Conservation (phyloP, 2,329 filamentous ascomycete species). For the Hypoxylon sp. region DNA sequence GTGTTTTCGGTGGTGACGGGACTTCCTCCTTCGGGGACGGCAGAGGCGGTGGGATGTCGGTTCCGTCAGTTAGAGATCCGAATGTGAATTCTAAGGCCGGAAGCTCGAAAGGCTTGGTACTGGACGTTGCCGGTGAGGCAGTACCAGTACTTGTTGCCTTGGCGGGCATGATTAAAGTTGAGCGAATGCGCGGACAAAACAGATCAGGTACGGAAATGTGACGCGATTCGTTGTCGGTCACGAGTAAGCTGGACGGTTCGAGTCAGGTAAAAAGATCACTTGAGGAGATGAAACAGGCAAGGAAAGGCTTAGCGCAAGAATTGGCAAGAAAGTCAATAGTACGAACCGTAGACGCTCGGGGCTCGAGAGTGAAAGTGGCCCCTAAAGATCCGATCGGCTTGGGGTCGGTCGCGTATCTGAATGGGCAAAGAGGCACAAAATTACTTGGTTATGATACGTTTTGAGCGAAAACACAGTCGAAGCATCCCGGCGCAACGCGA, state of each 20-base stretch:
- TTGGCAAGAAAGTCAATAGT: conserved; percentile 34
- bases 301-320: conserved; percentile 34
- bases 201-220: conserved; percentile 26
- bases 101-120: conserved; percentile 66
- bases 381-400: conserved; percentile 37
- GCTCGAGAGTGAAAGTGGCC: conserved; percentile 35
- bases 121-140: conserved; percentile 39
- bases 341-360: conserved; percentile 42
- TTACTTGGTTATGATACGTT: conserved; percentile 28
- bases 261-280: conserved; percentile 39
- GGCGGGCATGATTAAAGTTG: conserved; percentile 44
- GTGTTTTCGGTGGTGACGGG: conserved; percentile 61
- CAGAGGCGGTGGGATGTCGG: conserved; percentile 71
- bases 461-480: conserved; percentile 32
- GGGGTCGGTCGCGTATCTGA: conserved; percentile 29
- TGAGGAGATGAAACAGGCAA: conserved; percentile 33
- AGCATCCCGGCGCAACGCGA: conserved; percentile 45
- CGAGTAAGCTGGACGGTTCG: conserved; percentile 27
- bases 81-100: conserved; percentile 72
- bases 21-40: conserved; percentile 68
- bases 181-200: conserved; percentile 25
- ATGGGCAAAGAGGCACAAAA: conserved; percentile 17
- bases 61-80: conserved; percentile 72
- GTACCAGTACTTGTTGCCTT: conserved; percentile 46
- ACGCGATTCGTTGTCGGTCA: conserved; percentile 26